phyloP scores from a whole-genome alignment of 768 basidiomycete species.

The Suillus fuscotomentosus region DNA sequence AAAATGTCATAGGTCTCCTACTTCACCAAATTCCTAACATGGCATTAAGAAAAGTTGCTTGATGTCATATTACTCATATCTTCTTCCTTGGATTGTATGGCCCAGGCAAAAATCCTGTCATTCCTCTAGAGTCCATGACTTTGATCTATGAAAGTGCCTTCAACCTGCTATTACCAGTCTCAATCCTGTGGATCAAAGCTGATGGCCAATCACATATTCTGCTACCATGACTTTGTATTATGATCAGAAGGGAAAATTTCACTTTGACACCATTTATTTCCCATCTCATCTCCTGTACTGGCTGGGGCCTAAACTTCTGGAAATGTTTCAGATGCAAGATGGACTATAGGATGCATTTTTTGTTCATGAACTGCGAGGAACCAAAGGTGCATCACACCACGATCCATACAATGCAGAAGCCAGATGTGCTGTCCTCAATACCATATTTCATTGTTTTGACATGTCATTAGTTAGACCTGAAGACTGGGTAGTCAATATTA shows the following conservation, averaged over 20 bases:
- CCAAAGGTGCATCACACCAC: too few relatives aligned
- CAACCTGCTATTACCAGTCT: not conserved
- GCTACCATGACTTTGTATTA: not conserved
- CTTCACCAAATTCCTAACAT: constrained; percentile 8
- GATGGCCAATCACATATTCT: constrained; percentile 7
- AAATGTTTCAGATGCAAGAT: not conserved
- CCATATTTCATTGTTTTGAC: too few relatives aligned
- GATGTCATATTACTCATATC: not conserved
- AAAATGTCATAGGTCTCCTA: not conserved
- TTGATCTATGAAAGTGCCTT: constrained; percentile 7
- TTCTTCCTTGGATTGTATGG: constrained; percentile 7
- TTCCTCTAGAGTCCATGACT: not conserved
- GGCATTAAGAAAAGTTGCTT: constrained; percentile 5
- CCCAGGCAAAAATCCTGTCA: not conserved
- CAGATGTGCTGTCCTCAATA: too few relatives aligned
- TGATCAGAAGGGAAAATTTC: not conserved
- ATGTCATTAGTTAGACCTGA: too few relatives aligned
- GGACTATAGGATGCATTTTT: not conserved
- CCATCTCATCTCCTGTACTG: not conserved
- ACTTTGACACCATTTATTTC: not conserved
- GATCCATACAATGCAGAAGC: too few relatives aligned
- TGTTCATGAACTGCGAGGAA: too few relatives aligned
- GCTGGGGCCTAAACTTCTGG: not conserved
- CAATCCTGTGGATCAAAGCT: constrained; percentile 5
- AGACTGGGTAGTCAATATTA: too few relatives aligned